Evolutionary conservation across 257 asterid species (phyloP).

Genomic region (Nyctanthes arbortristis): DNA sequence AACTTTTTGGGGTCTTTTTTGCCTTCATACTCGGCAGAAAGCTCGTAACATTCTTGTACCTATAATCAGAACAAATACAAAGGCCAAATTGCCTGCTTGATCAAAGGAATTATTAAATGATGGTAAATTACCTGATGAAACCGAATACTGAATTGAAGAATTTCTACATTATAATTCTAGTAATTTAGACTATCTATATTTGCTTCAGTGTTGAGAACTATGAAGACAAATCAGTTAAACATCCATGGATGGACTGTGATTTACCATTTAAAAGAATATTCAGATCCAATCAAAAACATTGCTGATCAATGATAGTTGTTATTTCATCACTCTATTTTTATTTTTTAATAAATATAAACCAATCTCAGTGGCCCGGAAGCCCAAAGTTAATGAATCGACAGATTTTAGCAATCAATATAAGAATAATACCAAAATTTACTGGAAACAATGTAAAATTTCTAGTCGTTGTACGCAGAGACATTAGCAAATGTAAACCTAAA

Average conservation of each 20-base stretch:
- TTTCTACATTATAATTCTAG: no score
- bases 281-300: background rate
- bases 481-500: background rate
- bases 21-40: conserved; percentile 62
- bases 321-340: background rate
- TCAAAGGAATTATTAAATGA: background rate
- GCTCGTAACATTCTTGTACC: conserved; percentile 71
- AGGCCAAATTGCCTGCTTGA: background rate
- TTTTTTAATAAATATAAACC: background rate
- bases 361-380: conserved; percentile 7
- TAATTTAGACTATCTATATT: no score
- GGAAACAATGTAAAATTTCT: no score
- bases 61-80: conserved; percentile 4
- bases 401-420: no score
- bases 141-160: no score
- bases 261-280: background rate
- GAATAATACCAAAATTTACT: no score
- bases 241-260: background rate
- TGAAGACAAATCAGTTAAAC: no score
- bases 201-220: no score
- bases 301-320: no score
- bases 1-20: conserved; percentile 51
- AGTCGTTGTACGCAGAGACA: no score
- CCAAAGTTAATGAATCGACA: background rate
- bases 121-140: background rate